Conservation (phyloP, 2,329 filamentous ascomycete genomes). For the Dothidotthia symphoricarpi region DNA sequence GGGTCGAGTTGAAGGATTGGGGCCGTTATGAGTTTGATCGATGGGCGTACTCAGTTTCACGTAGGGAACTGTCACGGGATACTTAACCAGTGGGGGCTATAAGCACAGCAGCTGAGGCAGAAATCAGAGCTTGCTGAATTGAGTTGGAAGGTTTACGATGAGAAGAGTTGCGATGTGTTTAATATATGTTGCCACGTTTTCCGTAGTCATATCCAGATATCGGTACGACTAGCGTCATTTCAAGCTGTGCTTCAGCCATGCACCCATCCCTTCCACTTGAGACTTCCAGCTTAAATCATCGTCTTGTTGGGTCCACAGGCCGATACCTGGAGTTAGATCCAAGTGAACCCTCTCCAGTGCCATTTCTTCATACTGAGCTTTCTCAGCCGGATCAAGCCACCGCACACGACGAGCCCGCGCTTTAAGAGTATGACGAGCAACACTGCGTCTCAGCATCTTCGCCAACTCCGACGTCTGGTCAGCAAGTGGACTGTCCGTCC, state of each 20-base stretch:
- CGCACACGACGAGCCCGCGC: constrained; percentile 20
- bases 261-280: constrained; percentile 20
- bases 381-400: constrained; percentile 28
- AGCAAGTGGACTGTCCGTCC: constrained; percentile 38
- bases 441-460: constrained; percentile 41
- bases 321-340: constrained; percentile 14
- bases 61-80: no score
- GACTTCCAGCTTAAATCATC: constrained; percentile 6
- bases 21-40: no score
- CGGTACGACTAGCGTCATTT: not conserved
- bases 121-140: no score
- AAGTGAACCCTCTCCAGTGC: constrained; percentile 23
- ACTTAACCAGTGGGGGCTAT: no score
- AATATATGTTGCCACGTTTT: no score
- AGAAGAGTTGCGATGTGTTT: no score
- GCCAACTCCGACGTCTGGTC: constrained; percentile 46
- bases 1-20: no score
- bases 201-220: no score
- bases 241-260: constrained; percentile 31
- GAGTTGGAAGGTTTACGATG: no score
- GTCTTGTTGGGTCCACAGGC: constrained; percentile 26
- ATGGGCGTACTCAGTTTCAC: no score
- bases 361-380: constrained; percentile 28
- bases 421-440: constrained; percentile 36
- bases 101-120: no score